Evolutionary conservation across 2,329 filamentous ascomycete genomes (phyloP).

Genomic region (Macrophomina pseudophaseolina): DNA sequence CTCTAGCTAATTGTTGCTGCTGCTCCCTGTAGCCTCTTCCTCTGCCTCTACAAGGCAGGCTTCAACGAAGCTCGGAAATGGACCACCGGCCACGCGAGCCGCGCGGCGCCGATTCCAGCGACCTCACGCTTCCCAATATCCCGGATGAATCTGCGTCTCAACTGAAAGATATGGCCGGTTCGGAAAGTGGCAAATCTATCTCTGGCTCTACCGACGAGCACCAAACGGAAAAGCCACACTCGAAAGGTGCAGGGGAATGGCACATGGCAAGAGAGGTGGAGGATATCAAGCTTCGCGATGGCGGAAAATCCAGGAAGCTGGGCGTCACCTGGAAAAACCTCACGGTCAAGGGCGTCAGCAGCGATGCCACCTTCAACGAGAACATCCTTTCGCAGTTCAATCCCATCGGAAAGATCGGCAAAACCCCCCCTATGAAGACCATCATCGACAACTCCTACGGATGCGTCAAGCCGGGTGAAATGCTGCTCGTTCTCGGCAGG

Average conservation of each 20-base stretch:
- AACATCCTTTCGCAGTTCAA: conserved; percentile 27
- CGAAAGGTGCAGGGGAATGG: background rate
- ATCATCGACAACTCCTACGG: conserved; percentile 32
- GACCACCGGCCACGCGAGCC: no score
- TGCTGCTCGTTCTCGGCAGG: background rate
- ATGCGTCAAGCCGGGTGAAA: conserved; percentile 55
- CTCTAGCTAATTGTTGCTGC: no score
- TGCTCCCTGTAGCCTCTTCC: no score
- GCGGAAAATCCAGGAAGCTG: background rate
- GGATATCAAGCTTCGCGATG: background rate
- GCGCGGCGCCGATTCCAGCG: no score
- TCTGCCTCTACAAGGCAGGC: no score
- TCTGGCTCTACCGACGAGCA: no score
- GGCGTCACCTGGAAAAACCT: conserved; percentile 17
- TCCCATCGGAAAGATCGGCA: background rate
- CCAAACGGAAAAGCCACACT: no score
- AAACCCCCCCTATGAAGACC: conserved; percentile 17
- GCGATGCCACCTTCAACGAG: conserved; percentile 17
- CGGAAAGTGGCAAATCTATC: no score
- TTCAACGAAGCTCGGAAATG: no score
- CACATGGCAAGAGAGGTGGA: background rate
- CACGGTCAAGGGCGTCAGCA: conserved; percentile 13
- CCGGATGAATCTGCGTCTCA: no score
- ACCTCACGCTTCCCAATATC: no score
- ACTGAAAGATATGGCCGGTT: no score